Evolutionary conservation across 441 rosid genomes (phyloP), one percentile per base, ranked within the genome.

Genomic region (Erysimum cheiri): DNA sequence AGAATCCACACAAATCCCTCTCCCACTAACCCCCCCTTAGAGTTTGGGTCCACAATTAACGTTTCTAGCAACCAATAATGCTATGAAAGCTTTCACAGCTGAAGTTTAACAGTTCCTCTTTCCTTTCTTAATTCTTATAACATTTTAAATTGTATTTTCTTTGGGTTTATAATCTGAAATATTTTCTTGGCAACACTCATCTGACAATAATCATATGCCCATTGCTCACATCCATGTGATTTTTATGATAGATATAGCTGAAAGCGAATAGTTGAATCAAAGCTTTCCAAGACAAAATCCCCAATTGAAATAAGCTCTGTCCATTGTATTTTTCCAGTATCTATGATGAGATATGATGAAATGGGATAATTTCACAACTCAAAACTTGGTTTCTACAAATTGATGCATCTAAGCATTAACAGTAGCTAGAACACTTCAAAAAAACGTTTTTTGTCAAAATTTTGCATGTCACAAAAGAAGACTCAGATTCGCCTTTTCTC

Each of bases 401-500:
- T 13, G 50, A 70, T n/a, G 37, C 37, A 53, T 14, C 32, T 4
- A 60, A 40, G 22, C 19, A 37, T 37, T 0, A 26, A 69, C 50
- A 67, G 44, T 29, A 17, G 48, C 53, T 22, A 22, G 24, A 22
- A 22, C 24, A 22, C 24, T 22, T 22, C 1, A 22, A 22, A 22
- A 22, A 22, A 2, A 2, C 0, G 1, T 22, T 29, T 54, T 55
- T 19, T 39, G 5, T 55, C 13, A 9, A 24, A 36, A 35, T 3
- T 67, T 31, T 61, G 74, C 74, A 69, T 46, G 54, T 62, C 4
- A 49, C 19, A 40, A 33, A 12, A 26, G 17, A 75, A 71, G 86
- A 84, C 93, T 84, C 94, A 88, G 91, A 88, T 83, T 85, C 84
- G 85, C 87, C 85, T 80, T 83, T 54, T 67, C 26, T 88, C 90